Evolutionary conservation across 805 yeast genomes (phyloP), one percentile per base, ranked within the genome.

Genomic region (Pichia kluyveri): DNA sequence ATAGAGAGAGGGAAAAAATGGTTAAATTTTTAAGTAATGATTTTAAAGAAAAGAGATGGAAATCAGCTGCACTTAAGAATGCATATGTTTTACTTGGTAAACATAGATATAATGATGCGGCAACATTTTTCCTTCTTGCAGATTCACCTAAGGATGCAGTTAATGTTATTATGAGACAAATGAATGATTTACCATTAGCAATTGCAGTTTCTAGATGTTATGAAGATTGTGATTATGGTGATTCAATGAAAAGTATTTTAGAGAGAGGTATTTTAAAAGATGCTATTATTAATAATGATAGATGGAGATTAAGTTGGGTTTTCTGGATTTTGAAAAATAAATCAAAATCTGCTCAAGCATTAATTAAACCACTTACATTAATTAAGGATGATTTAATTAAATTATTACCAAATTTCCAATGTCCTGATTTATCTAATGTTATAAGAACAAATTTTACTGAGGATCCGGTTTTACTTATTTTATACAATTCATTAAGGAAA

Each of bases 61-160:
- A 72, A 55, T 72, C 86, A 0, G 96, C 97, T 1, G 97, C 98
- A 0, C 65, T 80, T 57, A 93, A 93, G 59, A 91, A 91, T 66
- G 98, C 98, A 0, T 91, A 79, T 70, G 98, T 87, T 0, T 68
- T 91, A 40, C 63, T 93, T 54, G 86, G 97, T 52, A 88, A 88
- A 58, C 99, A 90, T 63, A 69, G 98, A 40, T 86, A 75, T 58
- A 68, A 76, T 61, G 95, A 89, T 63, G 95, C 97, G 0, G 96
- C 97, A 0, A 80, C 83, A 23, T 90, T 93, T 61, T 91, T 91
- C 64, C 64, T 91, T 36, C 70, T 91, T 12, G 96, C 86, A 0
- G 89, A 75, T 44, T 71, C 89, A 0, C 65, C 87, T 14, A 76
- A 76, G 47, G 98, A 93, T 66, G 80, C 89, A 50, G 84, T 84